Conservation (phyloP, 805 yeast species). For the Saccharomycopsis sp. region DNA sequence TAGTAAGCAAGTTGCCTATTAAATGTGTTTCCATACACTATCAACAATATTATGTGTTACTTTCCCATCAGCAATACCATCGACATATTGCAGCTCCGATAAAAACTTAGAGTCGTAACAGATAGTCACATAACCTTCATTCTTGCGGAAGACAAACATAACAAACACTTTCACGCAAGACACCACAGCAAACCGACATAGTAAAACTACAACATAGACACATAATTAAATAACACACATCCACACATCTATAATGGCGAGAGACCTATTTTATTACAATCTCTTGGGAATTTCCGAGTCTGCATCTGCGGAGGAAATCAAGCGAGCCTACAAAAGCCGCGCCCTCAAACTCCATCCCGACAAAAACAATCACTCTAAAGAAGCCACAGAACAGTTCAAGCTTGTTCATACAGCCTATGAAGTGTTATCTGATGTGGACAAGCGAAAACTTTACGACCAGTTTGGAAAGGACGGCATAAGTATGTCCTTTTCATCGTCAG, state of each 20-base stretch:
- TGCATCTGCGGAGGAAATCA: constrained; percentile 43
- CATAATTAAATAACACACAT: too few species aligned
- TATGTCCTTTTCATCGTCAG: background rate
- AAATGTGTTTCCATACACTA: background rate
- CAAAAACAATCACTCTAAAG: constrained; percentile 76
- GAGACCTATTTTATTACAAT: constrained; percentile 62
- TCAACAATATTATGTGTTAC: background rate
- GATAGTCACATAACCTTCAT: too few species aligned
- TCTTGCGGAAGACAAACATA: too few species aligned
- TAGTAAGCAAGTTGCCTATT: background rate
- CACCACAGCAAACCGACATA: too few species aligned
- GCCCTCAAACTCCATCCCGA: constrained; percentile 80
- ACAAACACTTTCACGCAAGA: too few species aligned
- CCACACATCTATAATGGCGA: too few species aligned
- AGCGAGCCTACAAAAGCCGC: constrained; percentile 46
- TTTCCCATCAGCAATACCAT: background rate
- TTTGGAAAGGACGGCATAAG: background rate
- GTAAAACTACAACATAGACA: too few species aligned
- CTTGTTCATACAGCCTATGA: constrained; percentile 85
- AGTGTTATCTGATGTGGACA: constrained; percentile 57
- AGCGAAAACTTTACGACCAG: constrained; percentile 7
- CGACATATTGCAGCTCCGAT: background rate
- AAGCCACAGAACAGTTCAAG: constrained; percentile 73
- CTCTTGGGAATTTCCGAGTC: constrained; percentile 44
- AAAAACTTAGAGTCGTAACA: too few species aligned